Conservation (phyloP, 768 basidiomycete species). For the Neoboletus subvelutipes region DNA sequence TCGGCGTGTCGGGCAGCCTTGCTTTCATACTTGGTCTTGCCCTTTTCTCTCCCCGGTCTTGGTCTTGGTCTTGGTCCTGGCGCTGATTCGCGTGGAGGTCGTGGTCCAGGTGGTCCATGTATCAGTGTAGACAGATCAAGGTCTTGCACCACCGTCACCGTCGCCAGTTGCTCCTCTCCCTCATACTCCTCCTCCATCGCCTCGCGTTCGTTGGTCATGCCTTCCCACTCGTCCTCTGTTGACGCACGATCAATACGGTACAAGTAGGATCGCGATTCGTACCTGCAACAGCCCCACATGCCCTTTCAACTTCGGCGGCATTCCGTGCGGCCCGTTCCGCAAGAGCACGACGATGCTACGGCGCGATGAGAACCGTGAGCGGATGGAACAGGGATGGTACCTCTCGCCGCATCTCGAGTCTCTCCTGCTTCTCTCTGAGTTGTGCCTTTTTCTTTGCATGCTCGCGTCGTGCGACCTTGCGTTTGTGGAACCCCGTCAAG, state of each 20-base stretch:
- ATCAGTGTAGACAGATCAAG: slow-evolving; percentile 72
- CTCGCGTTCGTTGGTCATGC: slow-evolving; percentile 37
- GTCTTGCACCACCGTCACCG: slow-evolving; percentile 90
- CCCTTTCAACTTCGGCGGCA: slow-evolving; percentile 72
- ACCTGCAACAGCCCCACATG: slow-evolving; percentile 59
- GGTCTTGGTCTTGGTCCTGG: neutral
- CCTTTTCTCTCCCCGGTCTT: neutral
- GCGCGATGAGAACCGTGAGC: slow-evolving; percentile 12
- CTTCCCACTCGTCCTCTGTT: slow-evolving; percentile 45
- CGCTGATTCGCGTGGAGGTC: slow-evolving; percentile 12
- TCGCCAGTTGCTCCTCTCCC: slow-evolving; percentile 81
- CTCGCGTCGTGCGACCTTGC: slow-evolving; percentile 83
- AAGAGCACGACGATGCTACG: slow-evolving; percentile 73
- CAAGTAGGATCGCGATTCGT: slow-evolving; percentile 10
- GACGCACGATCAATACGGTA: slow-evolving; percentile 14
- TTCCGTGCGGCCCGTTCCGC: slow-evolving; percentile 78
- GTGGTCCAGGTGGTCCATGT: slow-evolving; percentile 42
- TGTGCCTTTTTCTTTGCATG: slow-evolving; percentile 70
- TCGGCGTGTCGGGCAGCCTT: slow-evolving; percentile 63
- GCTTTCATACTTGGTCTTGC: slow-evolving; percentile 62
- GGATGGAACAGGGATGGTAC: slow-evolving; percentile 41
- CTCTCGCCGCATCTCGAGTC: slow-evolving; percentile 73
- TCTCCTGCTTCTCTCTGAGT: slow-evolving; percentile 74
- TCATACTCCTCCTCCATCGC: slow-evolving; percentile 69
- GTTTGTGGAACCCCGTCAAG: slow-evolving; percentile 91